Conservation (phyloP, 805 yeast species). For the Kurtzmaniella cleridarum region DNA sequence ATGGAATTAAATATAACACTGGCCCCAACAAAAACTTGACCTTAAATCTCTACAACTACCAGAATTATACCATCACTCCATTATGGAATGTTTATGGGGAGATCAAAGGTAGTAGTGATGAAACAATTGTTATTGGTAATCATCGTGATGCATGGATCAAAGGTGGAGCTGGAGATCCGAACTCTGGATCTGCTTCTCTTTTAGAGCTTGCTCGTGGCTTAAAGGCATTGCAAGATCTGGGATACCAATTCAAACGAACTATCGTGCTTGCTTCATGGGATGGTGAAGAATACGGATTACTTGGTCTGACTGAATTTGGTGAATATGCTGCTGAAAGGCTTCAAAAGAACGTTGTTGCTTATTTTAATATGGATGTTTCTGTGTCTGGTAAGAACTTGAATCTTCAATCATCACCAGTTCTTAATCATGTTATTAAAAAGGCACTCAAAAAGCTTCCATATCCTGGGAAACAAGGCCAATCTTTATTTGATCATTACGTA, state of each 20-base stretch:
- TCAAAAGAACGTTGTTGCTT: conserved; percentile 41
- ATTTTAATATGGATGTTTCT: conserved; percentile 48
- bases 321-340: conserved; percentile 40
- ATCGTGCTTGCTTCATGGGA: conserved; percentile 37
- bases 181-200: conserved; percentile 39
- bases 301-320: conserved; percentile 55
- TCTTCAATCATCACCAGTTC: conserved; percentile 52
- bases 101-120: conserved; percentile 36
- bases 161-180: conserved; percentile 46
- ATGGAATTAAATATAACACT: conserved; percentile 32
- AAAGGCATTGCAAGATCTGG: conserved; percentile 30
- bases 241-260: conserved; percentile 34
- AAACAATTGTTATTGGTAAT: conserved; percentile 39
- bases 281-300: conserved; percentile 45
- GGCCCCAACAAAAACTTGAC: conserved; percentile 34
- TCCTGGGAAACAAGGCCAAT: conserved; percentile 29
- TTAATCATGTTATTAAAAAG: conserved; percentile 39
- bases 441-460: conserved; percentile 45
- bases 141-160: conserved; percentile 45
- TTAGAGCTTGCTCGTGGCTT: conserved; percentile 40
- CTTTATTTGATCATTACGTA: conserved; percentile 47
- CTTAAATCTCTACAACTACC: conserved; percentile 38
- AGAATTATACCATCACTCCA: conserved; percentile 34
- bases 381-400: conserved; percentile 47
- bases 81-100: conserved; percentile 41